phyloP scores from a whole-genome alignment of 2,329 filamentous ascomycete species.

The Drechslera avenae region DNA sequence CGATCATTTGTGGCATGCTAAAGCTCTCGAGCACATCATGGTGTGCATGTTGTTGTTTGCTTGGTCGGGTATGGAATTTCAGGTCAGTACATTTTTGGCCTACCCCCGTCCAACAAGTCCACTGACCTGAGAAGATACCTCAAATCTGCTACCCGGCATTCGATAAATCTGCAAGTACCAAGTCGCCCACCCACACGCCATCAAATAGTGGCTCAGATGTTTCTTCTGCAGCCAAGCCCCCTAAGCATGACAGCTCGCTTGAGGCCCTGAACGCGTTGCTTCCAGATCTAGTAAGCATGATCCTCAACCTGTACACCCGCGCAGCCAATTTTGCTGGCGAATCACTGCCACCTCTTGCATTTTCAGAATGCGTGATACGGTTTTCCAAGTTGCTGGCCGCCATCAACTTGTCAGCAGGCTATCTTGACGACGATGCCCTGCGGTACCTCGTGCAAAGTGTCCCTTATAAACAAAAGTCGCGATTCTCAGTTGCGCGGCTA shows the following conservation, averaged over 20 bases:
- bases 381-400: conserved; percentile 72
- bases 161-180: conserved; percentile 54
- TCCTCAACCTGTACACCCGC: conserved; percentile 73
- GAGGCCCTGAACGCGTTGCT: conserved; percentile 63
- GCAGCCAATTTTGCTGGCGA: conserved; percentile 68
- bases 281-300: conserved; percentile 76
- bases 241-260: conserved; percentile 47
- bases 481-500: conserved; percentile 41
- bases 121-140: conserved; percentile 53
- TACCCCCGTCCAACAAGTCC: background rate
- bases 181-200: conserved; percentile 49
- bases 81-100: conserved; percentile 54
- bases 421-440: conserved; percentile 64
- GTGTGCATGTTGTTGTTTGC: conserved; percentile 82
- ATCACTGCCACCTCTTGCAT: conserved; percentile 70
- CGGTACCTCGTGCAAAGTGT: conserved; percentile 49
- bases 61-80: conserved; percentile 84
- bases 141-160: conserved; percentile 58
- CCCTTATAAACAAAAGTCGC: conserved; percentile 52
- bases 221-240: conserved; percentile 50
- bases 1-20: conserved; percentile 97
- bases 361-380: conserved; percentile 75
- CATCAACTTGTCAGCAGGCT: conserved; percentile 69
- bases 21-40: conserved; percentile 86
- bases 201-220: conserved; percentile 49